A percentile compares a stretch with the other conserved stretches of the same genome.
phyloP scores from a whole-genome alignment of 257 asterid genomes.

The Phtheirospermum japonicum region DNA sequence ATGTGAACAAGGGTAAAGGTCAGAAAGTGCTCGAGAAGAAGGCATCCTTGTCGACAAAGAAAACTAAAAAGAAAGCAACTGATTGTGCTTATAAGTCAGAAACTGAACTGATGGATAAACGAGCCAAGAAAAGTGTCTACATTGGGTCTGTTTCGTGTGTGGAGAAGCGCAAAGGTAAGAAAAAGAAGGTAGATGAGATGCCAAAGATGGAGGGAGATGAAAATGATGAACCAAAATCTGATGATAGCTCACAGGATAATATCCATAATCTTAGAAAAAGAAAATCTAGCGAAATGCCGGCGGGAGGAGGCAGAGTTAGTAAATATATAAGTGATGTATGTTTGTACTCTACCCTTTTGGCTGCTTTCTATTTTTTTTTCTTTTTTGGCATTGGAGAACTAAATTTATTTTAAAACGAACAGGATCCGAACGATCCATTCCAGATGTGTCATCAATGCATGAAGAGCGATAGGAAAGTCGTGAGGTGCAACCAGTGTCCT shows the following conservation, averaged over 20 bases:
- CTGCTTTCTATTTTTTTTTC: conserved; percentile 1
- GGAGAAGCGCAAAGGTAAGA: conserved; percentile 11
- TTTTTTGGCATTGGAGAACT: neutral
- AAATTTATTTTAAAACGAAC: conserved; percentile 23
- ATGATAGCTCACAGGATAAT: conserved; percentile 10
- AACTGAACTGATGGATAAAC: neutral
- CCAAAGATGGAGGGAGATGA: conserved; percentile 13
- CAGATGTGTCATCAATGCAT: conserved; percentile 71
- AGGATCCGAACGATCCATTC: conserved; percentile 43
- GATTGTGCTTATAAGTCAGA: neutral
- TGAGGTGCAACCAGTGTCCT: conserved; percentile 36
- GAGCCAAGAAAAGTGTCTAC: neutral
- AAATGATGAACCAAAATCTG: conserved; percentile 11
- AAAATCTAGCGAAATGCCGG: neutral
- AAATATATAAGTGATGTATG: conserved; percentile 47
- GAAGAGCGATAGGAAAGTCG: conserved; percentile 47
- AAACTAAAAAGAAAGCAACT: conserved; percentile 4
- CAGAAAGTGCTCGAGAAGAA: neutral
- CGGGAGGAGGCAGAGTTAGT: conserved; percentile 18
- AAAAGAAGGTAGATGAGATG: neutral
- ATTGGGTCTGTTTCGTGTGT: neutral
- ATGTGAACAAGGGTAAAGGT: neutral
- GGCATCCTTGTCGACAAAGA: neutral
- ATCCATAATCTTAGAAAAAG: conserved; percentile 6
- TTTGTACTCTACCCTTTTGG: neutral